Evolutionary conservation across 257 asterid genomes (phyloP), one percentile per base, ranked within the genome.

Genomic region (Solanum chiquidenum): DNA sequence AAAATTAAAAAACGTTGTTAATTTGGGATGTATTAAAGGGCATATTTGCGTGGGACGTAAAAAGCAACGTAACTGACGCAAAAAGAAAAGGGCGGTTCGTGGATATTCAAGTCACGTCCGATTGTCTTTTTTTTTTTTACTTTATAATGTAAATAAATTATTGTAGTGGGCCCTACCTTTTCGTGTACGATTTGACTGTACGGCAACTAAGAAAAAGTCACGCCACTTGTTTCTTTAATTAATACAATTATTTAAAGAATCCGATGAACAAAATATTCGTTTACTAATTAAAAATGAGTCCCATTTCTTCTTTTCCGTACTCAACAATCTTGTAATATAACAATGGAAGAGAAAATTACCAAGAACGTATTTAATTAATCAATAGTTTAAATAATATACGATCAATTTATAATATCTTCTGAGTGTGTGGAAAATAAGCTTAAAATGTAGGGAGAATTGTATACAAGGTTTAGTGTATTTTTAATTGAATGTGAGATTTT

Each of bases 131-230:
- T 34, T 27, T 23, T 49, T 13, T 10, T 5, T 7, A 29, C 31
- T n/a, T 9, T 7, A 16, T 31, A 66, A 12, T 7, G 6, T 14
- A 62, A 60, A 20, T 25, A 21, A 60, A 60, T 60, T 60, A 21
- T 44, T 44, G 1, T 3, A 44, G 52, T 12, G 27, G 3, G 68
- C 6, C 27, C 68, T 12, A 21, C 66, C 1, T 58, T 86, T 38
- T 76, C 91, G 88, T 77, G 94, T 89, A 89, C 90, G 88, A 88
- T 75, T 86, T 75, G 89, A 89, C 91, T 90, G 93, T 92, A 91
- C 93, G 93, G 89, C 74, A 21, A 74, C 77, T 83, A 89, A 74
- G 90, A 89, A 90, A 89, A 76, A 46, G 34, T 82, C 69, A 46
- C 12, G 86, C 86, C 86, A 76, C 52, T 79, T 9, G 20, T 83